These are phyloP conservation scores for Punica granatum DNA, from an alignment of 345 rosid species.

Conservation along the genomic window DNA sequence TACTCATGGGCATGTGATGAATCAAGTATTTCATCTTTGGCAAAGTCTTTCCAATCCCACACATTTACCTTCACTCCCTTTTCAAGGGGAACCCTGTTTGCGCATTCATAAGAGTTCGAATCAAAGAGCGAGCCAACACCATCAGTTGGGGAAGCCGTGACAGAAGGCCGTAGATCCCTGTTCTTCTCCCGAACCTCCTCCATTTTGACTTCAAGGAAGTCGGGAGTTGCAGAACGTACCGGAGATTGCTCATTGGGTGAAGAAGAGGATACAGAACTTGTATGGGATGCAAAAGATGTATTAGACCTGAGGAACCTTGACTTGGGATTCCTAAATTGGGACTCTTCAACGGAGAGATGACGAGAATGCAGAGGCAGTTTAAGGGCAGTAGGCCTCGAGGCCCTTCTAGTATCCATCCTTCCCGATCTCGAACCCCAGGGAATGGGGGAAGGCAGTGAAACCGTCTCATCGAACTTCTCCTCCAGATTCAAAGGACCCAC, in stretches of 20 bases:
- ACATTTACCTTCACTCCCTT: not conserved
- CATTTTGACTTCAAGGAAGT: constrained; percentile 20
- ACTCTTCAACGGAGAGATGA: constrained; percentile 58
- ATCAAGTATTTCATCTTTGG: not conserved
- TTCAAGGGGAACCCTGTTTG: not conserved
- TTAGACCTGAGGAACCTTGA: constrained; percentile 42
- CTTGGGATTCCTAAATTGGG: constrained; percentile 31
- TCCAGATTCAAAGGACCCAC: constrained; percentile 25
- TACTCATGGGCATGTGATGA: not conserved
- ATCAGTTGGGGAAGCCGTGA: constrained; percentile 6
- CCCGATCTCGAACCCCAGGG: constrained; percentile 38
- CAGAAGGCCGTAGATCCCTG: constrained; percentile 24
- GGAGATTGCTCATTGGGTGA: constrained; percentile 36
- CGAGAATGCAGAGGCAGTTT: constrained; percentile 32
- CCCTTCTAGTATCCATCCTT: constrained; percentile 32
- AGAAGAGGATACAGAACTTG: constrained; percentile 29
- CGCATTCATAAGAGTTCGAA: not conserved
- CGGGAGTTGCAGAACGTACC: constrained; percentile 30
- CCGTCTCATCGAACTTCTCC: constrained; percentile 23
- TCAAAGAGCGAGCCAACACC: not conserved
- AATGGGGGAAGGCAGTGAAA: constrained; percentile 27
- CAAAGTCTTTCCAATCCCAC: not conserved
- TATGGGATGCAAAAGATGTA: constrained; percentile 30
- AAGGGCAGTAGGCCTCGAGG: constrained; percentile 4
- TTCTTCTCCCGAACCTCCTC: constrained; percentile 34